Evolutionary conservation across 129 eudicot species (phyloP), one percentile per base, ranked within the genome.

Genomic region (Chrysanthemum makinoi): DNA sequence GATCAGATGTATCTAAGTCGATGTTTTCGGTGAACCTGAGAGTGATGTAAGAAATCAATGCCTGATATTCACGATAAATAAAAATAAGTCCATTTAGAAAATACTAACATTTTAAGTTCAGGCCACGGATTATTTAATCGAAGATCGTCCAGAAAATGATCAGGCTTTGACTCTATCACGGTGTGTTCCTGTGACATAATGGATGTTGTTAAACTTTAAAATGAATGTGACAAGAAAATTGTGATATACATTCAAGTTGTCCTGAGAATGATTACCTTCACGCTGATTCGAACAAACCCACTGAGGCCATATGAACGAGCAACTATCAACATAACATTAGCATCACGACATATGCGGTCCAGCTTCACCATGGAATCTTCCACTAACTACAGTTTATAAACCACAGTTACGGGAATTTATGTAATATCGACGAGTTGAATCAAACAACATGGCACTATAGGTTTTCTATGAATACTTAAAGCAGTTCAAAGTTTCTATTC

Each of bases 111-210:
- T 77, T 72, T 86, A 46, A 95, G 99, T 80, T 95, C 97, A 16
- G 97, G 95, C 99, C 99, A 90, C 22, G 99, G 99, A 69, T 81
- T 90, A 80, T 90, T 95, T 72, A 95, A 79, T 57, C 99, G 89
- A 13, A 95, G 96, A 80, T 90, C 99, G 57, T 95, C 99, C 68
- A 90, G 83, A 75, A 88, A 90, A 73, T 95, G 99, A 43, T 95
- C 97, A 73, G 99, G 99, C 83, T 95, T 95, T 57, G 99, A 90
- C 74, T 95, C 99, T 56, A 90, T 86, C 15, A 95, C 96, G 49
- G 94, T 46, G 77, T 95, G 99, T 80, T 95, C 99, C 99, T 95
- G 89, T 64, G 56, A 39, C 16, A 65, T 12, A 44, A 57, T 50
- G 19, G 28, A 70, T 30, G 6, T 24, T 39, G 46, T 62, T 28